These are phyloP conservation scores for Auriscalpium orientale DNA, from an alignment of 768 basidiomycete genomes.

Conservation along the genomic window DNA sequence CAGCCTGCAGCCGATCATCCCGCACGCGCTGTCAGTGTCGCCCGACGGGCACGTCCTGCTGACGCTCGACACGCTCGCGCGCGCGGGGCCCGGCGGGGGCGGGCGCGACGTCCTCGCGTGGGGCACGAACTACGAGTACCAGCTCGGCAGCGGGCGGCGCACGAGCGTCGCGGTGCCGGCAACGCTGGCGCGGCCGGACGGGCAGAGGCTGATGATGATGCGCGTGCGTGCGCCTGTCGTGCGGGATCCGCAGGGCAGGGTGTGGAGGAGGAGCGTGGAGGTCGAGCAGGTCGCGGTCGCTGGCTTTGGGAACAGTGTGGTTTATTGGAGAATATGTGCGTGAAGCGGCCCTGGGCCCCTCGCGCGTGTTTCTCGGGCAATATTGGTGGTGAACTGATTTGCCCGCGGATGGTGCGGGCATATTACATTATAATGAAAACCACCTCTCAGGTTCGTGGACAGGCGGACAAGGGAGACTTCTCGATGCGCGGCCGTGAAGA, in stretches of 20 bases:
- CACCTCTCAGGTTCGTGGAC: too few relatives aligned
- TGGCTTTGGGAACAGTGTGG: constrained; percentile 54
- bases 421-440: too few relatives aligned
- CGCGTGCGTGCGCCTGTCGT: constrained; percentile 43
- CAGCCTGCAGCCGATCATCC: constrained; percentile 55
- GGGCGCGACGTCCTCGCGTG: constrained; percentile 65
- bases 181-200: constrained; percentile 41
- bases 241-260: constrained; percentile 48
- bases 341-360: background rate
- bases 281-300: constrained; percentile 60
- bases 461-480: too few relatives aligned
- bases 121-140: constrained; percentile 68
- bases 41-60: constrained; percentile 71
- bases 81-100: constrained; percentile 38
- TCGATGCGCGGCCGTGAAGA: too few relatives aligned
- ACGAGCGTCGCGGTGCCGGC: constrained; percentile 49
- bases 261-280: constrained; percentile 50
- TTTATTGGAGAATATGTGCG: constrained; percentile 59
- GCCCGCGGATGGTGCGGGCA: too few relatives aligned
- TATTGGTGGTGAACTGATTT: too few relatives aligned
- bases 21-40: constrained; percentile 58
- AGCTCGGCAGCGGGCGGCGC: constrained; percentile 70
- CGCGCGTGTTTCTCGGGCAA: too few relatives aligned
- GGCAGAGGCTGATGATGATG: constrained; percentile 52
- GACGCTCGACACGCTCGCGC: constrained; percentile 54